Evolutionary conservation across 192 early-diverging fungal species (phyloP).

Genomic region (Gigaspora rosea): DNA sequence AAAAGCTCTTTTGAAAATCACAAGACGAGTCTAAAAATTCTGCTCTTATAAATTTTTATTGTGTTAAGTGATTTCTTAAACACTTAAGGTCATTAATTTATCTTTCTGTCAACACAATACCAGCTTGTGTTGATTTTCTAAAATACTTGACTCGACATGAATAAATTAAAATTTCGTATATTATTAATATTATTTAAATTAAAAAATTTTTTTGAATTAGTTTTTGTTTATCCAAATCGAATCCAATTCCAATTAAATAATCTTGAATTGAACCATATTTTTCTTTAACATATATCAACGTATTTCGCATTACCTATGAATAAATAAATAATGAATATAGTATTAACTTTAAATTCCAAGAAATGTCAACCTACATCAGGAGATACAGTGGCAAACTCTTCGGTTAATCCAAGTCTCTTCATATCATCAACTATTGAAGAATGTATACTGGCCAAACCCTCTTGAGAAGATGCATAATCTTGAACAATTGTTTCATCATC

Average conservation of each 20-base stretch:
- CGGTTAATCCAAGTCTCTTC: constrained; percentile 51
- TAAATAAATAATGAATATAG: neutral
- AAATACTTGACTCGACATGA: too few species aligned
- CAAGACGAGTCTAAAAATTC: too few species aligned
- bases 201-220: constrained; percentile 33
- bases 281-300: constrained; percentile 29
- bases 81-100: too few species aligned
- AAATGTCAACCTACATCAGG: constrained; percentile 44
- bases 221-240: constrained; percentile 27
- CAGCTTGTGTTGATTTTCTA: too few species aligned
- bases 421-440: constrained; percentile 54
- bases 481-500: constrained; percentile 55
- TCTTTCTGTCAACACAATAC: too few species aligned
- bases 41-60: too few species aligned
- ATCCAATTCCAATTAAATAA: constrained; percentile 34
- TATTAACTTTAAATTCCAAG: neutral
- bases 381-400: constrained; percentile 52
- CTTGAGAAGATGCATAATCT: constrained; percentile 57
- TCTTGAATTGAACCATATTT: constrained; percentile 30
- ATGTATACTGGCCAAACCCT: constrained; percentile 46
- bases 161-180: too few species aligned
- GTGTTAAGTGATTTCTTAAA: too few species aligned
- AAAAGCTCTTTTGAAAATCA: too few species aligned
- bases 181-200: too few species aligned
- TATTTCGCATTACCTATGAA: constrained; percentile 35